Base-by-base conservation (phyloP, 73 alveolate genomes). In the Stentor roeselii region DNA sequence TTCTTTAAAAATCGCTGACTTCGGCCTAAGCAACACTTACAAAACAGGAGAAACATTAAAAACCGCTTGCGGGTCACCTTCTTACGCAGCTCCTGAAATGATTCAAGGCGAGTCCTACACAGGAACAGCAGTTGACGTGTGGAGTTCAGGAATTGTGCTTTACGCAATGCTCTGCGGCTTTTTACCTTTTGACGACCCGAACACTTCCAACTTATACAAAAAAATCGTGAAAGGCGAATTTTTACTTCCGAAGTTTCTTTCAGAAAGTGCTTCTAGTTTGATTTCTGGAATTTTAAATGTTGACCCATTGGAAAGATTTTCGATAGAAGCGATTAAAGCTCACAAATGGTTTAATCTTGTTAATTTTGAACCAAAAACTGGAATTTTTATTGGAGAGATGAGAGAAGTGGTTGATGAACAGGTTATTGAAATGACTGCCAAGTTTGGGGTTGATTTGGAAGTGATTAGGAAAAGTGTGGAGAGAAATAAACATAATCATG, bases 31-130 rank as follows among this genome's bases (percentile, higher is more conserved):
- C 30, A 90, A 92, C 75, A 84, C 85, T 0, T 92, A 92, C 60
- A 74, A 78, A 4, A 41, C 30, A 3, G 59, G 59, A 21, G 89
- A 88, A n/a, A 77, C 76, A 74, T 86, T 95, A 76, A 87, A 87
- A 59, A 91, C 97, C 6, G 96, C 97, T 15, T 95, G 98, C 75
- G 98, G 98, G 3, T 82, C 93, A 60, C 97, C 97, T 32, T 92
- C 95, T 60, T 95, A 95, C 84, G 98, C 98, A 11, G 96, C 98
- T 27, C 98, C 98, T 3, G 98, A 95, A 83, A 93, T 95, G 98
- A 86, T 93, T n/a, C 87, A 90, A 30, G 97, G 98, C 32, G 78
- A 94, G 84, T 41, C 58, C 6, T 94, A 94, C 75, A 83, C 78
- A 38, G 96, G 95, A 3, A 42, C 84, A 21, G 38, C 75, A 41